Evolutionary conservation across 768 basidiomycete genomes (phyloP).

Genomic region (Ramaria rubella): DNA sequence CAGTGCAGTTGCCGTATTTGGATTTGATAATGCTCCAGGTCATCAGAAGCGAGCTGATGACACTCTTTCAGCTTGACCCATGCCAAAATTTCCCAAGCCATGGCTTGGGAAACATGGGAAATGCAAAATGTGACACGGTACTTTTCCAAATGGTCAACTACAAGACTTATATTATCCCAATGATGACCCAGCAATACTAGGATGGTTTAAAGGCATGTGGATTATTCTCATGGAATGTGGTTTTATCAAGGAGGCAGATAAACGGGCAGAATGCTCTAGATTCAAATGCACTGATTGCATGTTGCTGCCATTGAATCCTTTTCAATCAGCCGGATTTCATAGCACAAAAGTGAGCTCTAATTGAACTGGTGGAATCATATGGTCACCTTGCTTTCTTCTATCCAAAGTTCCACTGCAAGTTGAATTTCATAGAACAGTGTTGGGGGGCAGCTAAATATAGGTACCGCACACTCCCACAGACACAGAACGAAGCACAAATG

Average conservation of each 20-base stretch:
- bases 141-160: not conserved
- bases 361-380: too few species aligned
- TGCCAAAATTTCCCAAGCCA: not conserved
- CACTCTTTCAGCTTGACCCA: not conserved
- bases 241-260: not conserved
- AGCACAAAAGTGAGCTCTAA: constrained; percentile 26
- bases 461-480: not conserved
- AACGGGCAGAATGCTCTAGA: constrained; percentile 14
- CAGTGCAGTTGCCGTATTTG: not conserved
- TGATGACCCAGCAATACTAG: constrained; percentile 13
- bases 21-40: too few species aligned
- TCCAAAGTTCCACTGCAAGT: too few species aligned
- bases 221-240: constrained; percentile 12
- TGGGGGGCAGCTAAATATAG: not conserved
- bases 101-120: not conserved
- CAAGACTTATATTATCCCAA: constrained; percentile 12
- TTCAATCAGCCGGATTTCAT: constrained; percentile 39
- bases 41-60: not conserved
- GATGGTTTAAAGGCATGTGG: constrained; percentile 18
- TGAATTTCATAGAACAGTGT: too few species aligned
- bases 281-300: constrained; percentile 28
- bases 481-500: not conserved
- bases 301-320: constrained; percentile 32
- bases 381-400: too few species aligned
- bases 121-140: not conserved